A percentile compares a stretch with the other conserved stretches of the same genome.
phyloP scores from a whole-genome alignment of 164 flowering plant genomes.

The Houttuynia cordata region DNA sequence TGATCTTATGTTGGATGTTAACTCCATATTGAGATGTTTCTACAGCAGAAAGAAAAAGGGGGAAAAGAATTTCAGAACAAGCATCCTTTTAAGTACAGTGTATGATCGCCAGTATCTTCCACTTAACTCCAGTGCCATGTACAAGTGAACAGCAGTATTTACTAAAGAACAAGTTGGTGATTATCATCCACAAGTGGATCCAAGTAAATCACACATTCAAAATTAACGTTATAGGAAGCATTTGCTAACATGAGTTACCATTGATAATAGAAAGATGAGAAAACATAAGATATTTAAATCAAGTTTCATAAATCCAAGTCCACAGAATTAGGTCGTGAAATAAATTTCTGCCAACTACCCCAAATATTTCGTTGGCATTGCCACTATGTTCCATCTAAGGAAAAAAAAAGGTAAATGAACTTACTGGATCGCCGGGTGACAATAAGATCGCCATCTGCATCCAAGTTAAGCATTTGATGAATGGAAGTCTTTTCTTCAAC shows the following conservation, averaged over 20 bases:
- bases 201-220: too few species aligned
- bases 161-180: too few species aligned
- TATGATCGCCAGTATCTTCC: too few species aligned
- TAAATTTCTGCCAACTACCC: too few species aligned
- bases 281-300: too few species aligned
- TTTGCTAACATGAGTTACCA: background rate
- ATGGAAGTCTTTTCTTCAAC: slow-evolving; percentile 11
- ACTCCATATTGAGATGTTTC: slow-evolving; percentile 23
- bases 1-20: slow-evolving; percentile 62
- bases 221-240: background rate
- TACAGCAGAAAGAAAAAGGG: slow-evolving; percentile 14
- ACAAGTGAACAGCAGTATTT: too few species aligned
- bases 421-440: slow-evolving; percentile 51
- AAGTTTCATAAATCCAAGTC: too few species aligned
- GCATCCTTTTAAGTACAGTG: too few species aligned
- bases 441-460: slow-evolving; percentile 84
- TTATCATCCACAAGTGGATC: too few species aligned
- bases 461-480: slow-evolving; percentile 20
- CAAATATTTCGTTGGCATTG: background rate
- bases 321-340: too few species aligned
- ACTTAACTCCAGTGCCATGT: too few species aligned
- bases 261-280: background rate
- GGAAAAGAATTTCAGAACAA: background rate
- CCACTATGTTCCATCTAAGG: background rate
- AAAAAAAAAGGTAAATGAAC: slow-evolving; percentile 8